Percentiles rank a stretch among this genome's conserved stretches.
Conservation (phyloP, 768 basidiomycete species). For the Pholiota microspora region DNA sequence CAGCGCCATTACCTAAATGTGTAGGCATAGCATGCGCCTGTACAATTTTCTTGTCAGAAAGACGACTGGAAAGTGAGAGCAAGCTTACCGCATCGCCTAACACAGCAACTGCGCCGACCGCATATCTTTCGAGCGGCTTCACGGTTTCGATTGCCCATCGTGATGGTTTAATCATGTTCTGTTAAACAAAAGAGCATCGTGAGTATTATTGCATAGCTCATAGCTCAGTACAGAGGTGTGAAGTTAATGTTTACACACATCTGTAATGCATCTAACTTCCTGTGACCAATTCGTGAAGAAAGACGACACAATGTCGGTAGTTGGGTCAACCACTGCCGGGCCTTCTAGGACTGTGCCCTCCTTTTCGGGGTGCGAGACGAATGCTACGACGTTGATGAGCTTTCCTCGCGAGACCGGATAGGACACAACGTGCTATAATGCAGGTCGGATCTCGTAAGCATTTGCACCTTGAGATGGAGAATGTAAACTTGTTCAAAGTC, state of each 20-base stretch:
- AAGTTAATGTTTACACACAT: neutral
- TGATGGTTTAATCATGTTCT: conserved; percentile 17
- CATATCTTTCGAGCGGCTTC: conserved; percentile 18
- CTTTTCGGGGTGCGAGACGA: conserved; percentile 21
- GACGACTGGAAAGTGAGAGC: neutral
- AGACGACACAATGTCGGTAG: conserved; percentile 24
- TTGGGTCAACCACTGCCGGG: conserved; percentile 21
- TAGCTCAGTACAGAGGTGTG: neutral
- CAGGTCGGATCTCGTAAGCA: neutral
- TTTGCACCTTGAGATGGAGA: neutral
- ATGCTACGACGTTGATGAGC: conserved; percentile 27
- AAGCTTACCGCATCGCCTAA: conserved; percentile 23
- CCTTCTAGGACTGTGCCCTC: conserved; percentile 27
- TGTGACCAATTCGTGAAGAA: conserved; percentile 29
- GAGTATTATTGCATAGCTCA: too few species aligned
- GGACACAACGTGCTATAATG: conserved; percentile 29
- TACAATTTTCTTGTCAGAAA: neutral
- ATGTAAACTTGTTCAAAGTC: too few species aligned
- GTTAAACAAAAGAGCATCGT: neutral
- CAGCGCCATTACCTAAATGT: conserved; percentile 23
- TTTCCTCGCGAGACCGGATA: conserved; percentile 32
- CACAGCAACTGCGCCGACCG: conserved; percentile 13
- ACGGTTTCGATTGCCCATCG: conserved; percentile 21
- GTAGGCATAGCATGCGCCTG: conserved; percentile 24
- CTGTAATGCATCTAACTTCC: conserved; percentile 21